Evolutionary conservation across 73 alveolate genomes (phyloP).

Genomic region (Blepharisma japonicum): DNA sequence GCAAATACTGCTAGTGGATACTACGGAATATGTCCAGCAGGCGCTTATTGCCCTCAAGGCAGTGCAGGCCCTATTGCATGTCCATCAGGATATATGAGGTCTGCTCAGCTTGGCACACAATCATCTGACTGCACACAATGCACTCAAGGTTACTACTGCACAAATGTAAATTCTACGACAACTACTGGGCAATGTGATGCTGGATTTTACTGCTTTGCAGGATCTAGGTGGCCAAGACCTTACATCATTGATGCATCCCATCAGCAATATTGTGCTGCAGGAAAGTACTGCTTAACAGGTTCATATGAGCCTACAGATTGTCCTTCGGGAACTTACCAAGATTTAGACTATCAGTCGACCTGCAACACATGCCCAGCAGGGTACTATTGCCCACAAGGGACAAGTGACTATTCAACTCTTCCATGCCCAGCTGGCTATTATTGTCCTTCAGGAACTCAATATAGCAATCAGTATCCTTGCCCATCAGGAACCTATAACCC

Average conservation of each 20-base stretch:
- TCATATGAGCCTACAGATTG: slow-evolving; percentile 32
- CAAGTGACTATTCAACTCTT: slow-evolving; percentile 10
- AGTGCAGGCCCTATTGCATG: slow-evolving; percentile 40
- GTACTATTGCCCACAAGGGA: slow-evolving; percentile 45
- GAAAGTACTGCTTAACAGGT: neutral
- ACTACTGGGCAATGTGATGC: slow-evolving; percentile 42
- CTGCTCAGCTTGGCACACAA: slow-evolving; percentile 20
- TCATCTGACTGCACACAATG: slow-evolving; percentile 47
- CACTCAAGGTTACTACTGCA: slow-evolving; percentile 48
- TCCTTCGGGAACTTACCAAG: slow-evolving; percentile 63
- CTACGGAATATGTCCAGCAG: slow-evolving; percentile 66
- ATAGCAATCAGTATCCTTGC: slow-evolving; percentile 12
- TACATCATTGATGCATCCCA: neutral
- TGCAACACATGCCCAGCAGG: slow-evolving; percentile 67
- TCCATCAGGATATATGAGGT: slow-evolving; percentile 48
- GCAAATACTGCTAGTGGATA: slow-evolving; percentile 29
- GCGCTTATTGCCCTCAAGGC: slow-evolving; percentile 56
- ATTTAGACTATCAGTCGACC: slow-evolving; percentile 27
- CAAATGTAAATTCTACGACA: slow-evolving; percentile 33
- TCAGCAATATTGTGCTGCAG: neutral
- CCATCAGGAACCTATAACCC: slow-evolving; percentile 57
- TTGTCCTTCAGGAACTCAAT: slow-evolving; percentile 43
- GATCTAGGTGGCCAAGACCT: slow-evolving; percentile 31
- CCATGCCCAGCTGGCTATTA: slow-evolving; percentile 57
- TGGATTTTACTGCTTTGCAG: slow-evolving; percentile 43